phyloP scores from a whole-genome alignment of 2,329 filamentous ascomycete genomes.

The Cladobotryum mycophilum region DNA sequence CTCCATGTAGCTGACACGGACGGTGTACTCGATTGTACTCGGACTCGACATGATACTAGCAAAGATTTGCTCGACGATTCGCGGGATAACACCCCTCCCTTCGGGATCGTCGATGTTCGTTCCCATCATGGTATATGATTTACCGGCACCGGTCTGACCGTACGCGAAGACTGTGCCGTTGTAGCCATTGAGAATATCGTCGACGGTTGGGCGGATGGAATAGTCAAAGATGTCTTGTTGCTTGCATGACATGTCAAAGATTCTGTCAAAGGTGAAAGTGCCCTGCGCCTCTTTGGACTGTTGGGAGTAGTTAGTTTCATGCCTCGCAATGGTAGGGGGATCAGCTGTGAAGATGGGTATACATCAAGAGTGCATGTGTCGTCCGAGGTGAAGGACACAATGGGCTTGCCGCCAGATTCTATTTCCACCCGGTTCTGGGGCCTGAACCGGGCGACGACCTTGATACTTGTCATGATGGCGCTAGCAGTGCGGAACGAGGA shows the following conservation, averaged over 20 bases:
- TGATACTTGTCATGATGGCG: conserved; percentile 60
- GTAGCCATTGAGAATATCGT: conserved; percentile 98
- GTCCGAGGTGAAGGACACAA: conserved; percentile 80
- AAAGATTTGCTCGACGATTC: conserved; percentile 97
- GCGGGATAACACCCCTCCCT: conserved; percentile 88
- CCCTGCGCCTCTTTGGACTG: conserved; percentile 78
- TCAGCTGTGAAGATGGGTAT: conserved; percentile 20
- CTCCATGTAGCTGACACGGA: conserved; percentile 98
- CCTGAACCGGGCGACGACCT: conserved; percentile 95
- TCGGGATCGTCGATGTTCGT: conserved; percentile 84
- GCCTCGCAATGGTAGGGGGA: not conserved
- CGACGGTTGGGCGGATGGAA: conserved; percentile 90
- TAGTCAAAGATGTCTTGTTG: conserved; percentile 97
- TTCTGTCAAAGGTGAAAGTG: conserved; percentile 92
- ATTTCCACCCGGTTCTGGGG: conserved; percentile 95
- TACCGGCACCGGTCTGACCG: conserved; percentile 95
- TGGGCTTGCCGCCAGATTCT: conserved; percentile 81
- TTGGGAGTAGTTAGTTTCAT: conserved; percentile 13
- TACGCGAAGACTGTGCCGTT: conserved; percentile 99
- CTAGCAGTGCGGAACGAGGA: conserved; percentile 16
- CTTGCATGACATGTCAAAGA: conserved; percentile 88
- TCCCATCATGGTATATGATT: conserved; percentile 88
- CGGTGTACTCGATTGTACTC: conserved; percentile 95
- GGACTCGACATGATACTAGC: conserved; percentile 88
- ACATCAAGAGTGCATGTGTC: conserved; percentile 86